Evolutionary conservation across 2,329 filamentous ascomycete species (phyloP).

Genomic region (Fusarium sp.): DNA sequence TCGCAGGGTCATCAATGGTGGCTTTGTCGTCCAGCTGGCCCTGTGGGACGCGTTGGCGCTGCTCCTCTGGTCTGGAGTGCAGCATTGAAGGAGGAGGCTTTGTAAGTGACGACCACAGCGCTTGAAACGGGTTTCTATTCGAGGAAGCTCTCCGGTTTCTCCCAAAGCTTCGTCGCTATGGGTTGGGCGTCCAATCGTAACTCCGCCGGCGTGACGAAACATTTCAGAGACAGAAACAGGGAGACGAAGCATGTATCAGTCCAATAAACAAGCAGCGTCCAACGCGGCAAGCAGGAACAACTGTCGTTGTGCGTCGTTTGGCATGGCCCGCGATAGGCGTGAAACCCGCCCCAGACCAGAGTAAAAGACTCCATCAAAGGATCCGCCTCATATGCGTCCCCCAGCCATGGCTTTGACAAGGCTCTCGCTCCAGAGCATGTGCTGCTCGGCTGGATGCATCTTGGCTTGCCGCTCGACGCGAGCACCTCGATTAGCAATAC

Average conservation of each 20-base stretch:
- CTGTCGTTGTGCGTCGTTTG: conserved; percentile 1
- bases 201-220: conserved; percentile 11
- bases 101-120: conserved; percentile 38
- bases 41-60: conserved; percentile 16
- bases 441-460: neutral
- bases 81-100: conserved; percentile 28
- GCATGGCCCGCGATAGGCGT: conserved; percentile 24
- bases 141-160: conserved; percentile 14
- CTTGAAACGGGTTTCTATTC: conserved; percentile 14
- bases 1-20: conserved; percentile 27
- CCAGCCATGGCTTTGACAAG: neutral
- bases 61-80: conserved; percentile 6
- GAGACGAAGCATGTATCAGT: neutral
- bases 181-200: conserved; percentile 24
- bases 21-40: conserved; percentile 24
- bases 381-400: conserved; percentile 22
- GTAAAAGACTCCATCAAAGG: conserved; percentile 18
- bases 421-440: neutral
- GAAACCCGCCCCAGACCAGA: conserved; percentile 21
- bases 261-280: conserved; percentile 9
- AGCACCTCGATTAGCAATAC: conserved; percentile 12
- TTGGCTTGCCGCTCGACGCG: conserved; percentile 25
- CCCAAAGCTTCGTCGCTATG: neutral
- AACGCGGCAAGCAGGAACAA: conserved; percentile 1
- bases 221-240: neutral